Conservation (phyloP, 2,329 filamentous ascomycete species). For the Cadophora sp. region DNA sequence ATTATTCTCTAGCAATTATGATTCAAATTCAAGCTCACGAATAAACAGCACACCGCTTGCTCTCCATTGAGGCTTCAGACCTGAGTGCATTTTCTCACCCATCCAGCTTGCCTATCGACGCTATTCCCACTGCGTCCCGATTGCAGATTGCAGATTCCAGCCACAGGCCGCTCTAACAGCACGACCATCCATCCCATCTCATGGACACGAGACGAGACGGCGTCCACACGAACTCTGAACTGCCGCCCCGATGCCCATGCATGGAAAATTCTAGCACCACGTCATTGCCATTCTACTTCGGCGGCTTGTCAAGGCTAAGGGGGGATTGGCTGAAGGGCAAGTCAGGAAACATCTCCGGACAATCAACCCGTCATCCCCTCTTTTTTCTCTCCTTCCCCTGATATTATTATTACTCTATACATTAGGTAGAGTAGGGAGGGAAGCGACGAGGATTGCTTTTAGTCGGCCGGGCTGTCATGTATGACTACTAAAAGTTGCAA, state of each 20-base stretch:
- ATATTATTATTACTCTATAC: background rate
- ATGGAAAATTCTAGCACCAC: slow-evolving; percentile 11
- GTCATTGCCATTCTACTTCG: slow-evolving; percentile 9
- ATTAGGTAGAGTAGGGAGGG: no score
- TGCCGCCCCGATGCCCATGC: slow-evolving; percentile 7
- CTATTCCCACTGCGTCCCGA: background rate
- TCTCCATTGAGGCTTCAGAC: background rate
- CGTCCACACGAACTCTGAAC: slow-evolving; percentile 1
- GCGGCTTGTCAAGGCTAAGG: background rate
- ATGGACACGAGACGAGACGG: no score
- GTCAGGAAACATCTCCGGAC: slow-evolving; percentile 13
- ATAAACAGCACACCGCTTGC: slow-evolving; percentile 11
- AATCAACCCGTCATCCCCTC: no score
- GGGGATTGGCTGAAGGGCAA: background rate
- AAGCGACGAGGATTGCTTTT: background rate
- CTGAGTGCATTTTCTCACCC: background rate
- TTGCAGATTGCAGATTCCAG: slow-evolving; percentile 23
- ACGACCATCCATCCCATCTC: background rate
- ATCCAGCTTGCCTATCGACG: background rate
- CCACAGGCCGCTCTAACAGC: slow-evolving; percentile 35
- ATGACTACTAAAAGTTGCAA: background rate
- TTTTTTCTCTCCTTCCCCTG: background rate
- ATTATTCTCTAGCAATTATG: background rate
- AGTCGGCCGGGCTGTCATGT: background rate
- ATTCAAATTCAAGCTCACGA: background rate